A percentile compares a stretch with the other conserved stretches of the same genome.
Conservation (phyloP, 305 asterid genomes). For the Fraxinus baroniana region DNA sequence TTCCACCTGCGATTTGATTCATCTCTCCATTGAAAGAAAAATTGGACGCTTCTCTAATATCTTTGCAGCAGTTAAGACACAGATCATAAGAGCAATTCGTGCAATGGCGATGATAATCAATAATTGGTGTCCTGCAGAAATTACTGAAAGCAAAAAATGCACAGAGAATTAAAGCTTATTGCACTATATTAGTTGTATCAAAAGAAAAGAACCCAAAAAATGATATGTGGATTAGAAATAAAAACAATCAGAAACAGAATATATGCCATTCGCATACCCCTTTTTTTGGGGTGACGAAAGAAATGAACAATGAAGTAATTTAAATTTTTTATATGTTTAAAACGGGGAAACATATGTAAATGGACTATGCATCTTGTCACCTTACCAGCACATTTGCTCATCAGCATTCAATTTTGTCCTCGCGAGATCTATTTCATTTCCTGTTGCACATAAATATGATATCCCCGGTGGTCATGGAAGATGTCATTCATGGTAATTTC, state of each 20-base stretch:
- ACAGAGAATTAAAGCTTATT: not conserved
- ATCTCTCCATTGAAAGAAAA: constrained; percentile 37
- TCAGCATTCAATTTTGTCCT: constrained; percentile 90
- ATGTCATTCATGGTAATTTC: constrained; percentile 10
- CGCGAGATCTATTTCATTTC: constrained; percentile 76
- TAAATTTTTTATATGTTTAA: constrained; percentile 11
- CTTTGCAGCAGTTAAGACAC: constrained; percentile 97
- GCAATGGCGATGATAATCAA: constrained; percentile 96
- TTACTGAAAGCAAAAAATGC: constrained; percentile 49
- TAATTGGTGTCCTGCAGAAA: constrained; percentile 90
- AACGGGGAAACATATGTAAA: constrained; percentile 22
- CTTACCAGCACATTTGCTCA: constrained; percentile 99
- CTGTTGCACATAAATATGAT: constrained; percentile 42
- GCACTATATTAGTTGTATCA: not conserved
- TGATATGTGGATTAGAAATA: constrained; percentile 21
- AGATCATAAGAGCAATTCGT: constrained; percentile 87
- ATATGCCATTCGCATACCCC: constrained; percentile 17
- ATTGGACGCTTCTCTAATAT: constrained; percentile 64
- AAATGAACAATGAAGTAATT: not conserved
- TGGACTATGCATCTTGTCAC: constrained; percentile 22
- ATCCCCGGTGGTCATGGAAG: constrained; percentile 19
- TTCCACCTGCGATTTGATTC: constrained; percentile 33
- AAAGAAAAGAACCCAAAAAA: constrained; percentile 8
- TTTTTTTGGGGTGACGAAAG: constrained; percentile 9
- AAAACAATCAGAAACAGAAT: not conserved